Percentiles rank a stretch among this genome's conserved stretches.
These are phyloP conservation scores for Vigna mungo DNA, from an alignment of 306 rosid species.

Conservation along the genomic window DNA sequence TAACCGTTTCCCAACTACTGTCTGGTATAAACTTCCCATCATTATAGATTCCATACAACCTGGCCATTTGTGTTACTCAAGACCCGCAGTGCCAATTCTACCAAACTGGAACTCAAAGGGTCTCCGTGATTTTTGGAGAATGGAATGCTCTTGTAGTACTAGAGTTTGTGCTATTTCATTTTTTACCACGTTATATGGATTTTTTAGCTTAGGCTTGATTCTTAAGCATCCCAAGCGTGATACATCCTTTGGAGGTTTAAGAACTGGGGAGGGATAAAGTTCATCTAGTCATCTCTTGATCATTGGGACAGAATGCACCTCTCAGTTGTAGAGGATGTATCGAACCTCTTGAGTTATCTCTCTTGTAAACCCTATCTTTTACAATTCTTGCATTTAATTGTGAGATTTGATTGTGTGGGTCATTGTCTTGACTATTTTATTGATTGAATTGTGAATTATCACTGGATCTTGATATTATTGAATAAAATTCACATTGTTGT, in stretches of 20 bases:
- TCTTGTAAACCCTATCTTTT: background rate
- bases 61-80: background rate
- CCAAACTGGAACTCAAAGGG: background rate
- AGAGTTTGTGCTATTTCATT: background rate
- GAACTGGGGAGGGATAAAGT: background rate
- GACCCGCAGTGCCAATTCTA: background rate
- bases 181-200: background rate
- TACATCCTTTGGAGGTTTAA: background rate
- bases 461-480: background rate
- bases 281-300: background rate
- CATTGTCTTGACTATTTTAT: background rate
- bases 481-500: background rate
- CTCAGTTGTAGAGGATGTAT: background rate
- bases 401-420: background rate
- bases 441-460: background rate
- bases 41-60: background rate
- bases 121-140: background rate
- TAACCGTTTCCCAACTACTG: background rate
- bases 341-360: background rate
- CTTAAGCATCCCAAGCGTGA: background rate
- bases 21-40: background rate
- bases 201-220: background rate
- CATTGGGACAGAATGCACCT: background rate
- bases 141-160: background rate
- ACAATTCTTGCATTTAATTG: background rate